Base-by-base conservation (phyloP, 306 rosid genomes). In the Clitoria ternatea region DNA sequence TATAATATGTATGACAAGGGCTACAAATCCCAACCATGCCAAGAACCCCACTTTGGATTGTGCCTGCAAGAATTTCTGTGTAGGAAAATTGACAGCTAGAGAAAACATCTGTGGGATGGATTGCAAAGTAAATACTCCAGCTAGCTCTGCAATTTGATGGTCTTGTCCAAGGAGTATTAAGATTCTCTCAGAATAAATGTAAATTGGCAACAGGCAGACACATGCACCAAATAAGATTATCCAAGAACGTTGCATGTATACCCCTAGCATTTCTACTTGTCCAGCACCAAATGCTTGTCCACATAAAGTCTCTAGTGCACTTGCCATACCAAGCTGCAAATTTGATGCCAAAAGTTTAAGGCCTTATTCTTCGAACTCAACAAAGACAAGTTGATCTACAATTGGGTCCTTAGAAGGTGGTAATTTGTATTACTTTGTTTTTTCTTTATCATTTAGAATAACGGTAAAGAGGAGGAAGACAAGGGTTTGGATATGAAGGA, bases 221-320 rank as follows among this genome's bases (percentile, higher is more conserved):
- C 97, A 95, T 42, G 96, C 62, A 5, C 68, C 78, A 0, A 60
- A 39, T 10, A 91, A 72, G 61, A 95, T 91, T 77, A 95, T 62
- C 88, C 97, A 91, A 5, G 97, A 91, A 0, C 99, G 85, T 70
- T 95, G 99, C 97, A 91, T 80, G 77, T 95, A 95, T 5, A 91
- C 78, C 1, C 97, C 99, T 2, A 91, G 91, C 99, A 95, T 95
- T 8, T 83, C 96, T 47, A 91, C 88, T 82, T 95, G 96, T 33
- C 99, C 96, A 0, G 97, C 97, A 1, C 99, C 99, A 79, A 76
- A 95, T 47, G 99, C 97, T 66, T 95, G 99, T 22, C 99, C 99
- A 78, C 99, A 91, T 66, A 95, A 59, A 5, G 99, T 91, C 86
- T 95, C 99, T 2, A 95, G 74, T 59, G 99, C 99, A 79, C 99